Evolutionary conservation across 495 filamentous ascomycete genomes (phyloP), one percentile per base, ranked within the genome.

Genomic region (Penicillium manginii): DNA sequence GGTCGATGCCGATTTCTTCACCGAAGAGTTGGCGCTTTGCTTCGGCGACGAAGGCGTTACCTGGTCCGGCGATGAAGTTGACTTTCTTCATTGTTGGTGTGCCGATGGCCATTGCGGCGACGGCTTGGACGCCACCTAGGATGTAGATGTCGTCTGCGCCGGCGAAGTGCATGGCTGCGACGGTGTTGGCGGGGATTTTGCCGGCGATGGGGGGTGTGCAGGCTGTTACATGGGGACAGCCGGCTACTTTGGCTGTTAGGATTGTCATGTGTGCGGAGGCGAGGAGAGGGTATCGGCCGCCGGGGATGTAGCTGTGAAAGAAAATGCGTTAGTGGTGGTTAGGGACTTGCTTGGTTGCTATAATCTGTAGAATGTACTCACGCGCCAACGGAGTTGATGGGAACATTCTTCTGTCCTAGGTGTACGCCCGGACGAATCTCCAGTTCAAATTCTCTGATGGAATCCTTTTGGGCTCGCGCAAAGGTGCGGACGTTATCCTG

Each of bases 101-200:
- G 23, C 91, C 91, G 64, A 94, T 89, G 15, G 91, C 91, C 82
- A 94, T 86, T 17, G 90, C 90, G 18, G 91, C 89, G 21, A 83
- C 68, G 8, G 82, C 80, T 57, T 84, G 82, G 0, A 82, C 81
- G 0, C 82, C 81, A 1, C 82, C 81, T 1, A 84, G 72, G 39
- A 83, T 64, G 66, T 74, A 82, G 49, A 83, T 83, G 21, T 77
- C 70, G 57, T 83, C 82, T 1, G 82, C 82, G 2, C 81, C 80
- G 9, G 82, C 82, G n/a, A 78, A 68, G 62, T 78, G 70, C 69
- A 82, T 82, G 0, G 82, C 82, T 2, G 82, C 80, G 8, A 84
- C 71, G 1, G 82, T 83, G 9, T 74, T 73, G 50, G 67, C 67
- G 0, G 82, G 81, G 48, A 84, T 76, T 55, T 81, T 60, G 5